Percentiles rank a stretch among this genome's conserved stretches.
Conservation (phyloP, 768 basidiomycete genomes). For the Chalciporus chontae region DNA sequence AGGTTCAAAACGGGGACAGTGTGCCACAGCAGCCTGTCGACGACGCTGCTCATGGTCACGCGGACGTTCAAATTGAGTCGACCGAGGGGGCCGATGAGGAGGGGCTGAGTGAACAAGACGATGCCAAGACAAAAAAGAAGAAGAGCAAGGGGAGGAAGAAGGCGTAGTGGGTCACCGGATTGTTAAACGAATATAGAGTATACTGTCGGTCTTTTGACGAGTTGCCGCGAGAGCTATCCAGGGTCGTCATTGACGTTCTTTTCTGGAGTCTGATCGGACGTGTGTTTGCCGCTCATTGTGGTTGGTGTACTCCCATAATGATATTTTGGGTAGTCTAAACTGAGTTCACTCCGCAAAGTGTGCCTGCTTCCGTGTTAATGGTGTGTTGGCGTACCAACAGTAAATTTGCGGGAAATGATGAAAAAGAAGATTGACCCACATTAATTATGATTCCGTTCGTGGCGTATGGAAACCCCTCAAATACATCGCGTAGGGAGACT, state of each 20-base stretch:
- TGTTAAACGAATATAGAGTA: background rate
- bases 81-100: slow-evolving; percentile 8
- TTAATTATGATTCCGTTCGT: background rate
- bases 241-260: background rate
- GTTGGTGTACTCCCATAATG: background rate
- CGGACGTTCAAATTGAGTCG: background rate
- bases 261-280: slow-evolving; percentile 6
- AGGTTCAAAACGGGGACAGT: slow-evolving; percentile 15
- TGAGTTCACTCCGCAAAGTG: slow-evolving; percentile 9
- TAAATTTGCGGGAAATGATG: background rate
- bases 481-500: background rate
- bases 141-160: slow-evolving; percentile 20
- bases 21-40: slow-evolving; percentile 12
- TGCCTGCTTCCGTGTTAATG: slow-evolving; percentile 10
- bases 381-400: no score
- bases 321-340: slow-evolving; percentile 6
- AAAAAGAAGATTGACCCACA: background rate
- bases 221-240: slow-evolving; percentile 2
- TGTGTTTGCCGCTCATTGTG: background rate
- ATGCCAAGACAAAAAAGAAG: slow-evolving; percentile 14
- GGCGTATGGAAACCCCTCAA: background rate
- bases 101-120: slow-evolving; percentile 5
- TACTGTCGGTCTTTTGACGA: slow-evolving; percentile 1
- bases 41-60: slow-evolving; percentile 15
- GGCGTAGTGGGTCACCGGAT: background rate